phyloP scores from a whole-genome alignment of 768 basidiomycete genomes.

The Lentinula boryana region DNA sequence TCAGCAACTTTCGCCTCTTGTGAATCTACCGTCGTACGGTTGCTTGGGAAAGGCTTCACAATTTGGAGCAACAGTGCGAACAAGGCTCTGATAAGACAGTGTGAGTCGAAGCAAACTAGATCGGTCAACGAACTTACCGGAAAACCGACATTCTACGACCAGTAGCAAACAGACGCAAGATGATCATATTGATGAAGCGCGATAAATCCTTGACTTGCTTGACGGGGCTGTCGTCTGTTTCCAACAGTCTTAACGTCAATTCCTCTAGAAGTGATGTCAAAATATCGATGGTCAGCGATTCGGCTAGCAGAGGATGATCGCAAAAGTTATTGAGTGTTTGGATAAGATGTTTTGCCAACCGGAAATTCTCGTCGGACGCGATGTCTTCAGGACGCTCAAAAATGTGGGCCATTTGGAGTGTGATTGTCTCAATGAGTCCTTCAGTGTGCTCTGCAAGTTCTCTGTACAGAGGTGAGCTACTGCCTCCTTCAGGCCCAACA shows the following conservation, averaged over 20 bases:
- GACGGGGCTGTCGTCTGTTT: slow-evolving; percentile 84
- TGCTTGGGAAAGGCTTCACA: slow-evolving; percentile 76
- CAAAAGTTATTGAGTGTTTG: slow-evolving; percentile 95
- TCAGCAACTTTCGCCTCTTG: slow-evolving; percentile 88
- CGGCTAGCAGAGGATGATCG: slow-evolving; percentile 82
- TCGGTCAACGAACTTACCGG: slow-evolving; percentile 45
- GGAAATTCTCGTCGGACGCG: slow-evolving; percentile 73
- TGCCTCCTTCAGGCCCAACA: slow-evolving; percentile 67
- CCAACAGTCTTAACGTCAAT: slow-evolving; percentile 82
- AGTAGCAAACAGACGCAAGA: slow-evolving; percentile 88
- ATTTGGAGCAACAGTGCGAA: slow-evolving; percentile 81
- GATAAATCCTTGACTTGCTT: slow-evolving; percentile 90
- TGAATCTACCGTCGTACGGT: slow-evolving; percentile 65
- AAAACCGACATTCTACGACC: slow-evolving; percentile 88
- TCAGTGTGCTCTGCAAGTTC: slow-evolving; percentile 77
- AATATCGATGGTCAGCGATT: slow-evolving; percentile 80
- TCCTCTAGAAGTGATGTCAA: slow-evolving; percentile 87
- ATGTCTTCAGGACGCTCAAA: slow-evolving; percentile 81
- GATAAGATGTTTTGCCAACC: slow-evolving; percentile 94
- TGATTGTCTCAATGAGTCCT: slow-evolving; percentile 85
- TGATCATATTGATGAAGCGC: slow-evolving; percentile 97
- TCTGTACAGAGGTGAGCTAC: slow-evolving; percentile 62
- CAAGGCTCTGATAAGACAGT: slow-evolving; percentile 46
- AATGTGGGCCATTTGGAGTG: slow-evolving; percentile 85
- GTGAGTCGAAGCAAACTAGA: background rate